Percentiles rank a stretch among this genome's conserved stretches.
Evolutionary conservation across 2,329 filamentous ascomycete species (phyloP).

Genomic region (Capronia coronata): DNA sequence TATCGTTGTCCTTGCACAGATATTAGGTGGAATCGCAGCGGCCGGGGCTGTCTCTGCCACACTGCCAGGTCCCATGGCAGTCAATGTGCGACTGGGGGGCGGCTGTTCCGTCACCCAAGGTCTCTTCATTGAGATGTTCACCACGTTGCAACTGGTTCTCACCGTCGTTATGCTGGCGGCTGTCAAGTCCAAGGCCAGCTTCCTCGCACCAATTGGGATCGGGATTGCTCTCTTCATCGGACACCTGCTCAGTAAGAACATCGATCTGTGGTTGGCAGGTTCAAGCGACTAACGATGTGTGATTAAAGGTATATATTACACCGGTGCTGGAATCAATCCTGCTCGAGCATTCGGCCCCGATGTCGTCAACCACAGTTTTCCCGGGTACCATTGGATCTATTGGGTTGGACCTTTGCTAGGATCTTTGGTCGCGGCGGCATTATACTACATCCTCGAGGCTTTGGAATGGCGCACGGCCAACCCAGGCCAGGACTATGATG

Average conservation of each 20-base stretch:
- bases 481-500: conserved; percentile 47
- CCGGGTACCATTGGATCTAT: conserved; percentile 47
- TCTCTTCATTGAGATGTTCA: conserved; percentile 61
- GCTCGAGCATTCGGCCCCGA: conserved; percentile 43
- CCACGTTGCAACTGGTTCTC: conserved; percentile 57
- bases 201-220: conserved; percentile 64
- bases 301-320: conserved; percentile 40
- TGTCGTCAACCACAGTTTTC: conserved; percentile 41
- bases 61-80: conserved; percentile 50
- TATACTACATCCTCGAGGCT: conserved; percentile 43
- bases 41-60: conserved; percentile 52
- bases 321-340: conserved; percentile 44
- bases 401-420: conserved; percentile 44
- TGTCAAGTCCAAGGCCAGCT: conserved; percentile 67
- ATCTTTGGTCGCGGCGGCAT: conserved; percentile 42
- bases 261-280: neutral
- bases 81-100: conserved; percentile 49
- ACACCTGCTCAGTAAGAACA: conserved; percentile 40
- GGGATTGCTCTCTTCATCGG: conserved; percentile 63
- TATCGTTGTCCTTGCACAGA: conserved; percentile 50
- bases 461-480: conserved; percentile 40
- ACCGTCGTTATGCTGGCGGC: conserved; percentile 63
- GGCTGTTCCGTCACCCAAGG: conserved; percentile 51
- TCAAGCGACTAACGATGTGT: neutral
- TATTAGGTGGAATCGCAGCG: conserved; percentile 54